Evolutionary conservation across 2,329 filamentous ascomycete species (phyloP).

Genomic region (Alternaria burnsii): DNA sequence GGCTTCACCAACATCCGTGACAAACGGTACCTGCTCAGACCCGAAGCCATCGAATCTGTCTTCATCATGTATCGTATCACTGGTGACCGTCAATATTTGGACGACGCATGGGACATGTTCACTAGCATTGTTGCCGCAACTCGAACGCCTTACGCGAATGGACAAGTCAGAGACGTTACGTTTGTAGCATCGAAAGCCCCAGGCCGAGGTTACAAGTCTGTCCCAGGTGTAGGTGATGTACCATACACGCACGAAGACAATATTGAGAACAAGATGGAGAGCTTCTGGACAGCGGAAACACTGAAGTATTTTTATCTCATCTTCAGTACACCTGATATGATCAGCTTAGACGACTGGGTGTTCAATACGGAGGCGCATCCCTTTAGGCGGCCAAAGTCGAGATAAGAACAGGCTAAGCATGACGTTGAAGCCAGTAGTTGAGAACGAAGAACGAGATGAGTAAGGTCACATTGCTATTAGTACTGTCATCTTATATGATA

Average conservation of each 20-base stretch:
- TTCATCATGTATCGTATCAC: slow-evolving; percentile 69
- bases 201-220: slow-evolving; percentile 6
- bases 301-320: slow-evolving; percentile 61
- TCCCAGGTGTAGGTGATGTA: slow-evolving; percentile 1
- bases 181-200: slow-evolving; percentile 14
- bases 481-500: not conserved
- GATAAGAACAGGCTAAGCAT: not conserved
- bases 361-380: slow-evolving; percentile 63
- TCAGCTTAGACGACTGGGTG: slow-evolving; percentile 59
- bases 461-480: not conserved
- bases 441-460: not conserved
- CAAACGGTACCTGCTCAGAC: slow-evolving; percentile 56
- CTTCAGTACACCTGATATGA: slow-evolving; percentile 55
- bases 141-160: slow-evolving; percentile 54
- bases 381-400: slow-evolving; percentile 47
- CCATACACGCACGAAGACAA: slow-evolving; percentile 23
- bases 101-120: slow-evolving; percentile 61
- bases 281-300: slow-evolving; percentile 61
- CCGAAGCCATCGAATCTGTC: slow-evolving; percentile 68
- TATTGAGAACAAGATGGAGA: slow-evolving; percentile 51
- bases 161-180: slow-evolving; percentile 56
- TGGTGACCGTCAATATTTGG: slow-evolving; percentile 57
- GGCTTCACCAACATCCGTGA: slow-evolving; percentile 55
- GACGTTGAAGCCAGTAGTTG: not conserved
- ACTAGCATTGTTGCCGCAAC: slow-evolving; percentile 51